Conservation (phyloP, 805 yeast genomes). For the Blastobotrys mokoenaii region DNA sequence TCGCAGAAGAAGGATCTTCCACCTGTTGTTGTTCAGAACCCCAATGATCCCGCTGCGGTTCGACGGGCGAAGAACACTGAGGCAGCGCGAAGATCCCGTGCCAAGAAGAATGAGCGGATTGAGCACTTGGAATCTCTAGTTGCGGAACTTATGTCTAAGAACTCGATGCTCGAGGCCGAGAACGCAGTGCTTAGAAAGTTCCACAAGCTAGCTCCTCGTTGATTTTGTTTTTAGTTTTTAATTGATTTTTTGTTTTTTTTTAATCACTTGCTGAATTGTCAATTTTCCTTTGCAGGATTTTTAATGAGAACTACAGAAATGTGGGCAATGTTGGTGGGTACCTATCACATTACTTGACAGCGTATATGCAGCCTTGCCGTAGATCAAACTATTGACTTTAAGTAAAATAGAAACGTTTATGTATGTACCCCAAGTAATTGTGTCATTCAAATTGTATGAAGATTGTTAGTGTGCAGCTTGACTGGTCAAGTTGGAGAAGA, state of each 20-base stretch:
- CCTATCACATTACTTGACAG: too few species aligned
- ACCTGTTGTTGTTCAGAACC: constrained; percentile 46
- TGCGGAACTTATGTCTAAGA: constrained; percentile 51
- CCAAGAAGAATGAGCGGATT: constrained; percentile 88
- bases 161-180: constrained; percentile 54
- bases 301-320: not conserved
- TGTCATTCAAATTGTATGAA: too few species aligned
- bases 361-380: too few species aligned
- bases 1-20: constrained; percentile 30
- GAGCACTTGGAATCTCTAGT: constrained; percentile 67
- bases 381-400: too few species aligned
- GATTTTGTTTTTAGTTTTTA: not conserved
- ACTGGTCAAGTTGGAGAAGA: too few species aligned
- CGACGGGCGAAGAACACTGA: constrained; percentile 91
- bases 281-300: not conserved
- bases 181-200: constrained; percentile 4
- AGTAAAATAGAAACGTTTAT: too few species aligned
- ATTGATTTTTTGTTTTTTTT: not conserved
- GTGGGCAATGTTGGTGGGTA: not conserved
- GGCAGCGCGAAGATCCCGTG: constrained; percentile 93
- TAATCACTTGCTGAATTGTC: too few species aligned
- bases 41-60: constrained; percentile 54
- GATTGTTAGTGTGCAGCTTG: too few species aligned
- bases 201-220: constrained; percentile 4
- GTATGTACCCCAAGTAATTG: too few species aligned